These are phyloP conservation scores for Fennellomyces sp. DNA, from an alignment of 371 early-diverging fungal species.

Conservation along the genomic window DNA sequence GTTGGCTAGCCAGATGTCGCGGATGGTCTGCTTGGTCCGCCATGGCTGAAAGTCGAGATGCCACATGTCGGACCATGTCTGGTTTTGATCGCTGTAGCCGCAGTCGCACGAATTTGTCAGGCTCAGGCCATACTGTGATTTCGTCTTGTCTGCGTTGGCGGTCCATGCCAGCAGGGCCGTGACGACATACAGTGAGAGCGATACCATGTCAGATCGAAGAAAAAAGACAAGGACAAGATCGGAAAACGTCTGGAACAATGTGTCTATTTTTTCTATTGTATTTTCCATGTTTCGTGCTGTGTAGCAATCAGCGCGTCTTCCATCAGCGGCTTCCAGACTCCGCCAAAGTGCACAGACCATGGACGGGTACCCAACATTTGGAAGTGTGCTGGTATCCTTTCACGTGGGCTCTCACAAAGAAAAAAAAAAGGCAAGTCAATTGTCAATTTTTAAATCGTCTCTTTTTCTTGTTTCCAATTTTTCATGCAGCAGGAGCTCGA, in stretches of 20 bases:
- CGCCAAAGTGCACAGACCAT: background rate
- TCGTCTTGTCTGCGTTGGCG: background rate
- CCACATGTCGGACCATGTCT: slow-evolving; percentile 28
- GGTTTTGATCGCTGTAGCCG: slow-evolving; percentile 14
- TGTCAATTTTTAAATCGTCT: background rate
- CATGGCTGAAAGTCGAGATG: slow-evolving; percentile 18
- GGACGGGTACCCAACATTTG: background rate
- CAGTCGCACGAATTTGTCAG: slow-evolving; percentile 18
- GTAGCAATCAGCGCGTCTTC: no score
- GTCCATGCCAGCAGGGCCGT: no score
- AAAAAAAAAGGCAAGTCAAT: background rate
- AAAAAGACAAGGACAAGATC: no score
- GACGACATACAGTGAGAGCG: no score
- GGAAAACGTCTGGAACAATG: no score
- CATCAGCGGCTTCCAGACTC: no score
- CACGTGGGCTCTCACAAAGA: no score
- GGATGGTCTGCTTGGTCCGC: background rate
- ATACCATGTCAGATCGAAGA: no score
- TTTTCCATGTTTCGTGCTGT: background rate
- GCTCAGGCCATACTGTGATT: background rate
- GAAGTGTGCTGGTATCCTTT: no score
- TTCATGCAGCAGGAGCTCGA: slow-evolving; percentile 2
- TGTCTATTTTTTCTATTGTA: no score
- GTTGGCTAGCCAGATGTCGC: slow-evolving; percentile 19
- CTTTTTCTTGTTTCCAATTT: background rate